Evolutionary conservation across 2,329 filamentous ascomycete genomes (phyloP), one percentile per base, ranked within the genome.

Genomic region (Rutstroemia sp.): DNA sequence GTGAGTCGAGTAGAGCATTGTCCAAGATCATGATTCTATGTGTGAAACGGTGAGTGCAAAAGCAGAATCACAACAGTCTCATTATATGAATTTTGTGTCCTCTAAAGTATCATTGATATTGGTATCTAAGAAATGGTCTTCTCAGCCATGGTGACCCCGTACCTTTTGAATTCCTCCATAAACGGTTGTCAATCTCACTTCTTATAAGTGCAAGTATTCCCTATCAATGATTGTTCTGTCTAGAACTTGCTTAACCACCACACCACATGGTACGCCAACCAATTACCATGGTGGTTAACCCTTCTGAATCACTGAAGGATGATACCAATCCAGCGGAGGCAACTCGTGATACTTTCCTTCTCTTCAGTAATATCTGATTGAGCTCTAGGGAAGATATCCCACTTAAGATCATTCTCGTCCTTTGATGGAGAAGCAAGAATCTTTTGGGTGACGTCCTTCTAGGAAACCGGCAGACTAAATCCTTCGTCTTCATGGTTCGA

Each of bases 361-460:
- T 92, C 80, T 57, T 87, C 86, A 52, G 77, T 81, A 65, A 77
- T 75, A 77, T 75, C 52, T 77, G 75, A 96, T 55, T 77, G 81
- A 48, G 87, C 81, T 80, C 92, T 92, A 72, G 85, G 81, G 51
- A 79, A 74, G 69, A 96, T 87, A 57, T 89, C 83, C 71, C 79
- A 82, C 61, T 82, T 75, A 44, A 96, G 82, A 70, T 92, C 88
- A 54, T 79, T 74, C 67, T 89, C 83, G 61, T 75, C 78, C 45
- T 80, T 77, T 9, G 87, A 87, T 9, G 78, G 71, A 19, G 90
- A 84, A 49, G 83, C 83, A 55, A 96, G 72, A 61, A 96, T 81
- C 74, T 87, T 82, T 69, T 87, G 77, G 41, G 90, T 91, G 37
- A 89, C 90, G 63, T 95, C 88, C 71, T 88, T 90, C 92, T 92